phyloP scores from a whole-genome alignment of 768 basidiomycete genomes.

The Lentinus brumalis region DNA sequence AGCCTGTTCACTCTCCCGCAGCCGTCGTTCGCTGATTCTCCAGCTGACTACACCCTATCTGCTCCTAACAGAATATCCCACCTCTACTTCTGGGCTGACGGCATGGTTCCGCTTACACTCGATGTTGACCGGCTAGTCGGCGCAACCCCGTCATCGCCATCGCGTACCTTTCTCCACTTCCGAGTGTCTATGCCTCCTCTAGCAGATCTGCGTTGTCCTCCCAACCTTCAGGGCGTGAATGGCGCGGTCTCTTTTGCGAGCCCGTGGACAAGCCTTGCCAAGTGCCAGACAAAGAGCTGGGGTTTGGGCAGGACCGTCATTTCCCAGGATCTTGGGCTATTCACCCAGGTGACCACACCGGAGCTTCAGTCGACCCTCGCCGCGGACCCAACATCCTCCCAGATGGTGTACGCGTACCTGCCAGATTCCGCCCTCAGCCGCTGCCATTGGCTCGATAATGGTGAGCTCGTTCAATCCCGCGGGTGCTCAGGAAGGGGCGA shows the following conservation, averaged over 20 bases:
- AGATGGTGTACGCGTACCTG: conserved; percentile 55
- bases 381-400: conserved; percentile 40
- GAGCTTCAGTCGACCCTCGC: conserved; percentile 27
- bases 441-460: conserved; percentile 70
- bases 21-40: conserved; percentile 9
- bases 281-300: conserved; percentile 65
- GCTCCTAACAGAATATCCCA: conserved; percentile 39
- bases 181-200: conserved; percentile 59
- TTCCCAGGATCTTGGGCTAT: conserved; percentile 52
- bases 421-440: conserved; percentile 68
- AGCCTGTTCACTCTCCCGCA: conserved; percentile 28
- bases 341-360: conserved; percentile 41
- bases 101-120: conserved; percentile 64
- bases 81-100: conserved; percentile 63
- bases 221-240: conserved; percentile 65
- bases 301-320: conserved; percentile 48
- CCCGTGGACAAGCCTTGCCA: conserved; percentile 55
- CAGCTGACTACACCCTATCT: conserved; percentile 23
- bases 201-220: conserved; percentile 52
- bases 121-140: conserved; percentile 57
- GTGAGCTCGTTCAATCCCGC: conserved; percentile 43
- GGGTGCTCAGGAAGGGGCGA: conserved; percentile 4
- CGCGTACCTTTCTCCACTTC: conserved; percentile 53
- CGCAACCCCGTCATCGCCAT: conserved; percentile 34
- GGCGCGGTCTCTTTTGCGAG: conserved; percentile 56